A percentile compares a stretch with the other conserved stretches of the same genome.
Conservation (phyloP, 495 filamentous ascomycete genomes). For the Neurospora sublineolata region DNA sequence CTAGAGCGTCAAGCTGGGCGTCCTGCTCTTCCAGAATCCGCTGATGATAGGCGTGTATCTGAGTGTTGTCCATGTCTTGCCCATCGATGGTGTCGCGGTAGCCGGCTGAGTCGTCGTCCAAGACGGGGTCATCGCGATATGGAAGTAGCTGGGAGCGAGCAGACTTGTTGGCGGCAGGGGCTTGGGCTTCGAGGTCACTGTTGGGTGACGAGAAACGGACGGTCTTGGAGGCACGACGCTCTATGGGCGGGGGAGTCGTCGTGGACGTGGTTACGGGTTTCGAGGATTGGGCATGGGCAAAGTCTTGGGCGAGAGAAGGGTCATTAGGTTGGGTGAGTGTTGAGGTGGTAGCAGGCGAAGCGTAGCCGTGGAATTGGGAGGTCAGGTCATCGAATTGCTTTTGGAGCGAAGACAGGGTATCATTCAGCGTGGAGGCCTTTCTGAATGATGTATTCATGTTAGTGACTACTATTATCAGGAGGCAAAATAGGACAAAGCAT, state of each 20-base stretch:
- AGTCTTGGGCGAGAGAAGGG: constrained; percentile 52
- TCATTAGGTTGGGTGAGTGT: constrained; percentile 55
- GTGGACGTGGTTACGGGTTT: constrained; percentile 32
- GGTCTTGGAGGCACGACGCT: constrained; percentile 51
- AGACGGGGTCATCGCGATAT: constrained; percentile 41
- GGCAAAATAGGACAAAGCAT: constrained; percentile 9
- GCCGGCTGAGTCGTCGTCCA: constrained; percentile 35
- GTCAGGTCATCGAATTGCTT: constrained; percentile 49
- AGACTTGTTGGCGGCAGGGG: constrained; percentile 32
- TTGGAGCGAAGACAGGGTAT: constrained; percentile 40
- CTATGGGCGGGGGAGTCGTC: constrained; percentile 22
- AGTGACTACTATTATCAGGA: background rate
- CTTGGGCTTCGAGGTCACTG: constrained; percentile 35
- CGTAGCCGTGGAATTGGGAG: constrained; percentile 49
- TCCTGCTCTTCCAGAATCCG: constrained; percentile 78
- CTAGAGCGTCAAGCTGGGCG: constrained; percentile 78
- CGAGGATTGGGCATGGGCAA: constrained; percentile 45
- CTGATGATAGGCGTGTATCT: constrained; percentile 76
- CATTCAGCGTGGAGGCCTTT: constrained; percentile 32
- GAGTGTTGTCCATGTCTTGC: constrained; percentile 54
- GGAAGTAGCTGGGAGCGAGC: constrained; percentile 46
- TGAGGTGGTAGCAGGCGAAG: constrained; percentile 34
- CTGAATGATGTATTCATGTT: constrained; percentile 16
- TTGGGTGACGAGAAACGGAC: constrained; percentile 63
- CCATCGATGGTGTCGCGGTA: constrained; percentile 36